phyloP scores from a whole-genome alignment of 768 basidiomycete species.

The Agrocybe pediades region DNA sequence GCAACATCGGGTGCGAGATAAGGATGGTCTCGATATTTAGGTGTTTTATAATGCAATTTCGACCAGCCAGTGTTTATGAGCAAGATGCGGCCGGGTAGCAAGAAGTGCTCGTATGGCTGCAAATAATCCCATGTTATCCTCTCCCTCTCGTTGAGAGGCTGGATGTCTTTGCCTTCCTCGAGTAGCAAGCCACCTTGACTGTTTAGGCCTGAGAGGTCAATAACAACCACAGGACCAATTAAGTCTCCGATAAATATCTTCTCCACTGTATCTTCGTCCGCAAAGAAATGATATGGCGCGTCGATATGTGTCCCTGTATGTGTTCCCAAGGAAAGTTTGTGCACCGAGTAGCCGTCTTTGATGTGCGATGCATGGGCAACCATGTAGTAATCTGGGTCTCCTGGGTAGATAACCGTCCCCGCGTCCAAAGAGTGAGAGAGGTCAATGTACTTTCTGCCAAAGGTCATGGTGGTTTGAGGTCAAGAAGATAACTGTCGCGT shows the following conservation, averaged over 20 bases:
- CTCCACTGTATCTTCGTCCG: slow-evolving; percentile 56
- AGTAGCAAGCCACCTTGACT: not conserved
- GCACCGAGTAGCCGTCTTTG: slow-evolving; percentile 52
- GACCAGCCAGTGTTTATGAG: slow-evolving; percentile 75
- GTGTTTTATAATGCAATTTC: slow-evolving; percentile 45
- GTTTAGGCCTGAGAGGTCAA: slow-evolving; percentile 55
- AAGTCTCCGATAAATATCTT: slow-evolving; percentile 55
- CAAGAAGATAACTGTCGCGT: too few species aligned
- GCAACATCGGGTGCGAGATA: slow-evolving; percentile 60
- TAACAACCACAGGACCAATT: slow-evolving; percentile 53
- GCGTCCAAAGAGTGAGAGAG: slow-evolving; percentile 52
- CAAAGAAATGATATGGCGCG: slow-evolving; percentile 73
- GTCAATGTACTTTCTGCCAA: slow-evolving; percentile 39
- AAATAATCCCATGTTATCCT: slow-evolving; percentile 60
- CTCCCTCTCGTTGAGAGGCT: slow-evolving; percentile 30
- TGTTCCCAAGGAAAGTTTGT: slow-evolving; percentile 56
- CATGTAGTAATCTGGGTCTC: slow-evolving; percentile 51
- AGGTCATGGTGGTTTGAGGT: slow-evolving; percentile 2
- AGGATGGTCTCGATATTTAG: slow-evolving; percentile 62
- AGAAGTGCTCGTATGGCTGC: slow-evolving; percentile 32
- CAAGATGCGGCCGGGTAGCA: slow-evolving; percentile 42
- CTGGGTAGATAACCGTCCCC: slow-evolving; percentile 52
- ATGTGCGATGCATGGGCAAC: slow-evolving; percentile 38
- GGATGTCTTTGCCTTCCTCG: not conserved
- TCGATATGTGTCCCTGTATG: slow-evolving; percentile 84